Percentiles rank a stretch among this genome's conserved stretches.
phyloP scores from a whole-genome alignment of 768 basidiomycete species.

The Crassisporium funariophilum region DNA sequence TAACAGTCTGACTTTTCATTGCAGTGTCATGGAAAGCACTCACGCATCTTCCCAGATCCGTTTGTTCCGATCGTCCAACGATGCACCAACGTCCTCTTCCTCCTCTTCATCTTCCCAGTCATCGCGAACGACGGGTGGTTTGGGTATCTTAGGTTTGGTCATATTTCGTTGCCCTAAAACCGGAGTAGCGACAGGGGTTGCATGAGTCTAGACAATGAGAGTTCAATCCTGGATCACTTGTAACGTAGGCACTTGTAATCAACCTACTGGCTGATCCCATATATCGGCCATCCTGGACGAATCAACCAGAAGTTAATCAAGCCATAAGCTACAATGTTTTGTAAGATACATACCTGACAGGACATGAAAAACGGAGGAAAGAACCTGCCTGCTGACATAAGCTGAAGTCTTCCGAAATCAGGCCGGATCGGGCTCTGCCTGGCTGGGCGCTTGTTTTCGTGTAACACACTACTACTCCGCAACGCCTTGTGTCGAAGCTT shows the following conservation, averaged over 20 bases:
- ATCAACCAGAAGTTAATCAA: neutral
- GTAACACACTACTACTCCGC: too few species aligned
- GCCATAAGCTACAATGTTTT: too few species aligned
- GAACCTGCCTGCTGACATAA: too few species aligned
- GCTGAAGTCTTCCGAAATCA: too few species aligned
- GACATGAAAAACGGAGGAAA: too few species aligned
- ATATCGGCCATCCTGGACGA: neutral
- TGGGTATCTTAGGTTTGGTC: constrained; percentile 11
- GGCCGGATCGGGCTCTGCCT: too few species aligned
- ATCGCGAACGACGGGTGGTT: constrained; percentile 33
- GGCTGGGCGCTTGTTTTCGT: too few species aligned
- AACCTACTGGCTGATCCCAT: too few species aligned
- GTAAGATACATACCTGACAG: too few species aligned
- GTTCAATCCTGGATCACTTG: too few species aligned
- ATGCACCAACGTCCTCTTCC: constrained; percentile 26
- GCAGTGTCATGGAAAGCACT: constrained; percentile 27
- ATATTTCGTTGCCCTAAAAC: constrained; percentile 12
- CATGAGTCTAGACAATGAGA: constrained; percentile 5
- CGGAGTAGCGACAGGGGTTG: constrained; percentile 2
- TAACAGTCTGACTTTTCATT: constrained; percentile 2
- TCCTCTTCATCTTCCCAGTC: constrained; percentile 66
- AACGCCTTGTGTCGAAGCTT: too few species aligned
- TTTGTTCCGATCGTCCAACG: constrained; percentile 43
- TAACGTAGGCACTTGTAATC: too few species aligned
- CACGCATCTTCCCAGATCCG: constrained; percentile 75